Base-by-base conservation (phyloP, 2,329 filamentous ascomycete genomes). In the Aspergillus sp. region DNA sequence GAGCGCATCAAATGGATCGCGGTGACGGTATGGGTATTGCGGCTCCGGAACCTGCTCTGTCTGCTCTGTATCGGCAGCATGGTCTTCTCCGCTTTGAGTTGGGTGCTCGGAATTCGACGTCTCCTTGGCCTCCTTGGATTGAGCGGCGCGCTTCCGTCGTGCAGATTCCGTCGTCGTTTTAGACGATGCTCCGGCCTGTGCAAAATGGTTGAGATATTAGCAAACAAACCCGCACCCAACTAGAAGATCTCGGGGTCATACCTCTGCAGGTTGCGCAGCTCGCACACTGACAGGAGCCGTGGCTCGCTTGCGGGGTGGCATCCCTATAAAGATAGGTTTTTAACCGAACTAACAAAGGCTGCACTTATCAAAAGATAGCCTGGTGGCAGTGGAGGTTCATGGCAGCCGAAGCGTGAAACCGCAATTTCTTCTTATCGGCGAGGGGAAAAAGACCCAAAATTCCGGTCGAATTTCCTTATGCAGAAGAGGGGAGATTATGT, bases 1-100 rank as follows among this genome's bases (percentile, higher is more conserved):
- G 24, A 89, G 78, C 39, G 85, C 84, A 67, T 88, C 84, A 67
- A 87, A 87, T 19, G 73, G 73, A 61, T 75, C 73, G 33, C 68
- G 66, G 53, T 70, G 68, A 44, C 67, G 66, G 59, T 70, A 70
- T 49, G 60, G 58, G 23, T 62, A 62, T 47, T 65, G 55, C 44
- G 61, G 58, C 17, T 64, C 64, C 15, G 67, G 57, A n/a, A 56
- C 56, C 14, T 19, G 24, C 47, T 56, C 54, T 37, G 46, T 17
- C 33, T 51, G 40, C 23, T 43, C 54, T 21, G 23, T 14, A 6
- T 33, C 53, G 24, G 27, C 53, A 15, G 15, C 53, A 23, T 56
- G 39, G 33, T 55, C 52, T 63, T 66, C 57, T 7, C 56, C 56
- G 23, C 27, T 55, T 14, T 66, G 55, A 4, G 62, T 47, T 37